Evolutionary conservation across 1,284 basidiomycete species (phyloP).

Genomic region (Cryptococcus sp.): DNA sequence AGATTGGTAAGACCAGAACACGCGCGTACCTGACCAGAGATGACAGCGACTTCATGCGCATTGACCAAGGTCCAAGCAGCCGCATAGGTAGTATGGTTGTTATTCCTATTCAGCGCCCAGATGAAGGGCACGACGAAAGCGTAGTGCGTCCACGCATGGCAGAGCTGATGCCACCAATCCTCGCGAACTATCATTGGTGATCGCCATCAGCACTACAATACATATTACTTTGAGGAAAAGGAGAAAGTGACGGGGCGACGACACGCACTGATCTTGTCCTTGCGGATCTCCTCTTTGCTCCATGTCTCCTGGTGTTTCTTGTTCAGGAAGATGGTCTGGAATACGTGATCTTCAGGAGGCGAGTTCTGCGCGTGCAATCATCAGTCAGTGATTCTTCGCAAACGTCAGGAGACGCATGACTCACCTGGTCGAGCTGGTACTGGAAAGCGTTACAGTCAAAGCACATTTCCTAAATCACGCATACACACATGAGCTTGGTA

Average conservation of each 20-base stretch:
- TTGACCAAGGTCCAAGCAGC: slow-evolving; percentile 54
- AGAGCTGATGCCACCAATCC: slow-evolving; percentile 54
- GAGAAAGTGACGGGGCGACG: no score
- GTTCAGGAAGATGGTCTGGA: slow-evolving; percentile 58
- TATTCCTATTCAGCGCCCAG: slow-evolving; percentile 55
- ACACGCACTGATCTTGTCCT: slow-evolving; percentile 55
- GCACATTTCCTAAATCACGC: slow-evolving; percentile 43
- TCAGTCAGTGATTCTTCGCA: not conserved
- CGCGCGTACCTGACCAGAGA: slow-evolving; percentile 43
- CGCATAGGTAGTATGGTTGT: slow-evolving; percentile 46
- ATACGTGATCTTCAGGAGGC: slow-evolving; percentile 53
- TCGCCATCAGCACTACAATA: slow-evolving; percentile 11
- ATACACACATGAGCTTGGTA: not conserved
- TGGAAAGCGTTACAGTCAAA: slow-evolving; percentile 50
- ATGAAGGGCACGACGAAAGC: slow-evolving; percentile 56
- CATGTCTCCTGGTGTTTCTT: slow-evolving; percentile 54
- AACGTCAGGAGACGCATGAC: not conserved
- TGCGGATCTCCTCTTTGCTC: slow-evolving; percentile 55
- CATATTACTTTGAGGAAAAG: no score
- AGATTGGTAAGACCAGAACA: not conserved
- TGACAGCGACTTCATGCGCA: slow-evolving; percentile 57
- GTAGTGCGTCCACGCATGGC: slow-evolving; percentile 53
- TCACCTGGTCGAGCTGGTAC: slow-evolving; percentile 43
- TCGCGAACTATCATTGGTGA: slow-evolving; percentile 36
- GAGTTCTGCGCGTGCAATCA: slow-evolving; percentile 13